Evolutionary conservation across 805 yeast species (phyloP).

Genomic region (Hanseniaspora nectarophila): DNA sequence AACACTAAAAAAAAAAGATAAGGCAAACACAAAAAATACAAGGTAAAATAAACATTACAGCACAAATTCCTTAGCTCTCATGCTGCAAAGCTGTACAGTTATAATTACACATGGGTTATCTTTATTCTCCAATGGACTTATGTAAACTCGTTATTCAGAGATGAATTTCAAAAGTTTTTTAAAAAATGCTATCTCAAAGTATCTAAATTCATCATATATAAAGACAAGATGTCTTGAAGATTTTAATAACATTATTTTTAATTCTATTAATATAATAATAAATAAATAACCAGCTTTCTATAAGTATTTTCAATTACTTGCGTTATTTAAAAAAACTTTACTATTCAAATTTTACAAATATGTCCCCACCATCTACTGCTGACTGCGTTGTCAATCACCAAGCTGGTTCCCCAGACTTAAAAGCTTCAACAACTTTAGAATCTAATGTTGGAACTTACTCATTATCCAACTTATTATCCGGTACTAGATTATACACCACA

Average conservation of each 20-base stretch:
- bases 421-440: constrained; percentile 17
- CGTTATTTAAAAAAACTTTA: too few relatives aligned
- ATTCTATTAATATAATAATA: too few relatives aligned
- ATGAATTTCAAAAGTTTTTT: too few relatives aligned
- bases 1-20: background rate
- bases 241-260: too few relatives aligned
- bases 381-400: background rate
- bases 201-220: background rate
- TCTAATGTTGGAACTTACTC: constrained; percentile 24
- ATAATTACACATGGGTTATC: background rate
- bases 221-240: background rate
- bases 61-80: background rate
- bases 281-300: background rate
- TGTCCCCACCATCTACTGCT: constrained; percentile 15
- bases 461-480: background rate
- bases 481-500: constrained; percentile 33
- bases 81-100: background rate
- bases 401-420: background rate
- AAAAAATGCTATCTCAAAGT: too few relatives aligned
- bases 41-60: too few relatives aligned
- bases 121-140: background rate
- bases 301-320: too few relatives aligned
- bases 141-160: too few relatives aligned
- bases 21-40: background rate
- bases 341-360: too few relatives aligned